Evolutionary conservation across 139 green algal genomes (phyloP).

Genomic region (Nannochloris sp.): DNA sequence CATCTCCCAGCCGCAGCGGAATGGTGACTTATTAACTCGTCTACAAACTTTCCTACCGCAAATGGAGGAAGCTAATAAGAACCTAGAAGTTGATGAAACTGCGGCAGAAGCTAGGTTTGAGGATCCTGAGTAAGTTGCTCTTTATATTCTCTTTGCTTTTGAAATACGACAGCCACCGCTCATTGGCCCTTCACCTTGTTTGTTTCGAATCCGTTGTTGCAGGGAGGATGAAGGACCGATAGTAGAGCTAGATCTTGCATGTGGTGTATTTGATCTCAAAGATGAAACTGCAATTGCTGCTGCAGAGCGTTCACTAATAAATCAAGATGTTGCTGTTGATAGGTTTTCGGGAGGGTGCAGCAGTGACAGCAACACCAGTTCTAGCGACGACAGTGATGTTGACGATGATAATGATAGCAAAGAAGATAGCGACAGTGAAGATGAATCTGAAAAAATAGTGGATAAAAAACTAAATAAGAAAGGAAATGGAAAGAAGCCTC

Average conservation of each 20-base stretch:
- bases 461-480: background rate
- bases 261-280: constrained; percentile 34
- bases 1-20: background rate
- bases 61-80: constrained; percentile 21
- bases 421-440: background rate
- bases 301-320: constrained; percentile 10
- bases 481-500: background rate
- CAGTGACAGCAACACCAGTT: background rate
- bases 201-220: background rate
- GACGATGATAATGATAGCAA: background rate
- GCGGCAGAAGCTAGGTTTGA: background rate
- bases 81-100: constrained; percentile 8
- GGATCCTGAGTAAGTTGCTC: background rate
- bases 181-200: background rate
- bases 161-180: background rate
- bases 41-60: constrained; percentile 31
- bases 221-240: background rate
- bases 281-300: constrained; percentile 17
- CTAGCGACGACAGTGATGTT: background rate
- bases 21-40: constrained; percentile 11
- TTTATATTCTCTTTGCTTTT: background rate
- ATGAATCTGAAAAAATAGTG: background rate
- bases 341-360: background rate
- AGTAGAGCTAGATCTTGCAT: constrained; percentile 32
- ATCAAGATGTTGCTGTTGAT: constrained; percentile 1